A percentile compares a stretch with the other conserved stretches of the same genome.
phyloP scores from a whole-genome alignment of 2,329 filamentous ascomycete species.

The Rutstroemia sp. region DNA sequence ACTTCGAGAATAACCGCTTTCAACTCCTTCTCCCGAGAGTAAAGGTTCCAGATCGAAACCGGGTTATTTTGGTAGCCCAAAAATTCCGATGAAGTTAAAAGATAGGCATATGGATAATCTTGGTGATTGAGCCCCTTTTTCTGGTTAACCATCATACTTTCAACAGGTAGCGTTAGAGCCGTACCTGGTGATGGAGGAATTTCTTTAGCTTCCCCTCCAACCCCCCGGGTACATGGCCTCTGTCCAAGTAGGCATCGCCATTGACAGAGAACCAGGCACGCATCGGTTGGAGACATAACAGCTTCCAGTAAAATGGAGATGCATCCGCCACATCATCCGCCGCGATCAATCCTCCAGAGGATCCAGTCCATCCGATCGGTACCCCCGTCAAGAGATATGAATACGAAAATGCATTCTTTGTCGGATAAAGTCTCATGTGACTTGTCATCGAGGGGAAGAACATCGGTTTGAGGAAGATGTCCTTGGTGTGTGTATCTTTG shows the following conservation, averaged over 20 bases:
- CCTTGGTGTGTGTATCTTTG: slow-evolving; percentile 4
- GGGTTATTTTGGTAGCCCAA: slow-evolving; percentile 68
- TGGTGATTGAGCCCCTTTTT: slow-evolving; percentile 48
- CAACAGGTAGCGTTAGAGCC: slow-evolving; percentile 11
- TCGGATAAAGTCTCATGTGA: slow-evolving; percentile 60
- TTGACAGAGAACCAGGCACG: slow-evolving; percentile 48
- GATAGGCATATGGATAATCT: slow-evolving; percentile 59
- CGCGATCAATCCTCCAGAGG: slow-evolving; percentile 49
- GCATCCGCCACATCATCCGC: slow-evolving; percentile 26
- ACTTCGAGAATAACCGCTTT: slow-evolving; percentile 64
- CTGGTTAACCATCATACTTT: slow-evolving; percentile 13
- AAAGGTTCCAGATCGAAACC: slow-evolving; percentile 74
- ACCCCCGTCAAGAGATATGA: slow-evolving; percentile 64
- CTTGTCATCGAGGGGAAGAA: slow-evolving; percentile 59
- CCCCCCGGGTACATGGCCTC: slow-evolving; percentile 43
- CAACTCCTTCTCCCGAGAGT: slow-evolving; percentile 49
- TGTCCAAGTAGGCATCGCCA: slow-evolving; percentile 52
- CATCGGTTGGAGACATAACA: slow-evolving; percentile 25
- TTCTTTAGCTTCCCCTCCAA: slow-evolving; percentile 55
- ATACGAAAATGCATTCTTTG: slow-evolving; percentile 61
- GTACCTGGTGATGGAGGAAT: slow-evolving; percentile 51
- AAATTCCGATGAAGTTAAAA: slow-evolving; percentile 63
- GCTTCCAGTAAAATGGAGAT: slow-evolving; percentile 24
- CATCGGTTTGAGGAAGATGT: slow-evolving; percentile 33
- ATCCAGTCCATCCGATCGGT: slow-evolving; percentile 55